Evolutionary conservation across 225 moss, liverwort and hornwort genomes (phyloP).

Genomic region (Bryum argenteum): DNA sequence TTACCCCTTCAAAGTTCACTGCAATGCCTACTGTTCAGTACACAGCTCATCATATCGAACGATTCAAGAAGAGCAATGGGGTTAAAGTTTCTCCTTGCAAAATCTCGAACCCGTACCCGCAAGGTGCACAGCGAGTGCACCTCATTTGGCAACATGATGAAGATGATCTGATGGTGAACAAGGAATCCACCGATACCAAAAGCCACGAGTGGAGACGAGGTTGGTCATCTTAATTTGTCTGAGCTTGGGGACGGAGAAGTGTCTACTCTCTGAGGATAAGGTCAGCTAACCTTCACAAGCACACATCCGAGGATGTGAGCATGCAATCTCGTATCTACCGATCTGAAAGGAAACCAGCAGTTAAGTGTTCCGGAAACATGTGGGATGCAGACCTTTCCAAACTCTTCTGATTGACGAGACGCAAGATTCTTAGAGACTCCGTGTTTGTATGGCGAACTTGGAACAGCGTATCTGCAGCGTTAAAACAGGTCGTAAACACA

Average conservation of each 20-base stretch:
- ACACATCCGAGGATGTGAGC: not conserved
- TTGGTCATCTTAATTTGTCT: not conserved
- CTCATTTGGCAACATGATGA: conserved; percentile 7
- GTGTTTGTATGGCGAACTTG: too few relatives aligned
- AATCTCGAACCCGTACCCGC: conserved; percentile 14
- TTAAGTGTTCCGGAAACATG: conserved; percentile 18
- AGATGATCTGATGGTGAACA: not conserved
- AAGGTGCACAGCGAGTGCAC: conserved; percentile 32
- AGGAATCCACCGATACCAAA: not conserved
- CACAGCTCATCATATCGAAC: conserved; percentile 7
- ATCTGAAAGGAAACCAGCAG: conserved; percentile 18
- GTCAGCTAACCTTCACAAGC: conserved; percentile 1
- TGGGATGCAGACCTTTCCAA: conserved; percentile 20
- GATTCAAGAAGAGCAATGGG: conserved; percentile 22
- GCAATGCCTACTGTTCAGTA: not conserved
- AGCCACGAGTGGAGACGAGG: conserved; percentile 2
- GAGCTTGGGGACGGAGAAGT: conserved; percentile 1
- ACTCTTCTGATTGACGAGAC: conserved; percentile 1
- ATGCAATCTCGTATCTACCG: not conserved
- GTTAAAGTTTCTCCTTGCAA: conserved; percentile 30
- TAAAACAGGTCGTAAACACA: too few relatives aligned
- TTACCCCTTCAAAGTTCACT: not conserved
- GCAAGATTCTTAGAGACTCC: not conserved
- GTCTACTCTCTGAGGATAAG: not conserved
- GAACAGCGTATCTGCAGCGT: too few relatives aligned